Conservation (phyloP, 2,329 filamentous ascomycete species). For the Aspergillus brunneoviolaceus region DNA sequence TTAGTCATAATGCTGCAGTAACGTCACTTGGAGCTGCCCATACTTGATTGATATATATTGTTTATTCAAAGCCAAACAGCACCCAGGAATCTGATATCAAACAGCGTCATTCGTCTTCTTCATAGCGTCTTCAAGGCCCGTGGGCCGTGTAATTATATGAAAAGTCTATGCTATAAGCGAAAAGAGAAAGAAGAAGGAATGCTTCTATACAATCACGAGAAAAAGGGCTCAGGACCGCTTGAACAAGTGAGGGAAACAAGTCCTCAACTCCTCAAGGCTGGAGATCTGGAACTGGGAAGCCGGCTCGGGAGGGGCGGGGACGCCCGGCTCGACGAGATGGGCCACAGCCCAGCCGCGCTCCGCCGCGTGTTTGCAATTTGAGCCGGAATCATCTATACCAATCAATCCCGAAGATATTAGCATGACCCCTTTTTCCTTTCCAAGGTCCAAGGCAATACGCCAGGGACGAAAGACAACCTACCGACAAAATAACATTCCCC, state of each 20-base stretch:
- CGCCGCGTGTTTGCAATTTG: slow-evolving; percentile 76
- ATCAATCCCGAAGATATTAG: slow-evolving; percentile 12
- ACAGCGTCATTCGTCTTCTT: slow-evolving; percentile 5
- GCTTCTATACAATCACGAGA: slow-evolving; percentile 2
- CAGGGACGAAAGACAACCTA: slow-evolving; percentile 46
- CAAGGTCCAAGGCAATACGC: too few relatives aligned
- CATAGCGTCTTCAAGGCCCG: slow-evolving; percentile 7
- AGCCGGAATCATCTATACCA: slow-evolving; percentile 71
- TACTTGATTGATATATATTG: too few relatives aligned
- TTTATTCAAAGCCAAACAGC: too few relatives aligned
- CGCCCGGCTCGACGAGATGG: slow-evolving; percentile 78
- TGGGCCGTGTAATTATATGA: not conserved
- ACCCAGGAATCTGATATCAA: not conserved
- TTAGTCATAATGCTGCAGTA: too few relatives aligned
- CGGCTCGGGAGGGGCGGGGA: slow-evolving; percentile 61
- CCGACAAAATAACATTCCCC: slow-evolving; percentile 90
- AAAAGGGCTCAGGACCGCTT: slow-evolving; percentile 44
- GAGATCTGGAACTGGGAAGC: slow-evolving; percentile 74
- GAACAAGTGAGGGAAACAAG: slow-evolving; percentile 82
- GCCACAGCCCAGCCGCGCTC: slow-evolving; percentile 81
- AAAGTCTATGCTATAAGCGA: not conserved
- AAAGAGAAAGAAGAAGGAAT: not conserved
- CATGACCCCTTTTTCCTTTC: not conserved
- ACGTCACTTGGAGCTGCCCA: too few relatives aligned
- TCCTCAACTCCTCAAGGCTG: slow-evolving; percentile 71